Percentiles rank a stretch among this genome's conserved stretches.
phyloP scores from a whole-genome alignment of 73 alveolate genomes.

The Uronychia binucleata region DNA sequence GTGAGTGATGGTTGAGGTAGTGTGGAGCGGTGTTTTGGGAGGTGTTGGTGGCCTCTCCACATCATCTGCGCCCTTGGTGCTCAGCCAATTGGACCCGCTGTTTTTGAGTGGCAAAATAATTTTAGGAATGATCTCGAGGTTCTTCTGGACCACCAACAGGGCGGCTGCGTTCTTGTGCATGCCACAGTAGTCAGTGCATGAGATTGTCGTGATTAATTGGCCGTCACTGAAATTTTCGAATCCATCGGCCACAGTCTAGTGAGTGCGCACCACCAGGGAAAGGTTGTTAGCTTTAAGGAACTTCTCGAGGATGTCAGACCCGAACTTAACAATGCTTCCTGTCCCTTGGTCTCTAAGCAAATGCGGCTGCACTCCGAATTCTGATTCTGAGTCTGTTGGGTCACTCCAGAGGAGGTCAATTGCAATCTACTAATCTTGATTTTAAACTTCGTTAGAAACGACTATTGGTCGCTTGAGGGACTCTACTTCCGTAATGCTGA shows the following conservation, averaged over 20 bases:
- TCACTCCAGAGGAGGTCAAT: constrained; percentile 82
- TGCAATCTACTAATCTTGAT: constrained; percentile 56
- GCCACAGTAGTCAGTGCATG: constrained; percentile 61
- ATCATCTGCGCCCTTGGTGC: constrained; percentile 26
- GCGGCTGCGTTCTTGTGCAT: constrained; percentile 47
- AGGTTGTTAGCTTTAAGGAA: constrained; percentile 54
- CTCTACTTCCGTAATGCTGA: constrained; percentile 48
- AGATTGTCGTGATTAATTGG: constrained; percentile 36
- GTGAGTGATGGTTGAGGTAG: too few species aligned
- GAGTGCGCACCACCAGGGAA: constrained; percentile 49
- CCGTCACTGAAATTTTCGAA: constrained; percentile 50
- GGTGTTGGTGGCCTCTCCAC: constrained; percentile 56
- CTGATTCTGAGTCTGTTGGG: constrained; percentile 68
- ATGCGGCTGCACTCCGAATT: constrained; percentile 56
- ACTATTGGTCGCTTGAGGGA: constrained; percentile 47
- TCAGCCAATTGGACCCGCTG: constrained; percentile 51
- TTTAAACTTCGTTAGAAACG: constrained; percentile 22
- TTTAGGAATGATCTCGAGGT: constrained; percentile 60
- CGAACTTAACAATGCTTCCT: constrained; percentile 55
- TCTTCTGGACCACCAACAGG: constrained; percentile 58
- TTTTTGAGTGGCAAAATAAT: constrained; percentile 60
- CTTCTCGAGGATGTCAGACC: constrained; percentile 57
- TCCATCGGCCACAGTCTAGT: constrained; percentile 39
- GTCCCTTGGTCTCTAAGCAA: constrained; percentile 40
- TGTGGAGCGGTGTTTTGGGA: too few species aligned